Percentiles rank a stretch among this genome's conserved stretches.
Conservation (phyloP, 148 eudicot species). For the Suaeda aralocaspica region DNA sequence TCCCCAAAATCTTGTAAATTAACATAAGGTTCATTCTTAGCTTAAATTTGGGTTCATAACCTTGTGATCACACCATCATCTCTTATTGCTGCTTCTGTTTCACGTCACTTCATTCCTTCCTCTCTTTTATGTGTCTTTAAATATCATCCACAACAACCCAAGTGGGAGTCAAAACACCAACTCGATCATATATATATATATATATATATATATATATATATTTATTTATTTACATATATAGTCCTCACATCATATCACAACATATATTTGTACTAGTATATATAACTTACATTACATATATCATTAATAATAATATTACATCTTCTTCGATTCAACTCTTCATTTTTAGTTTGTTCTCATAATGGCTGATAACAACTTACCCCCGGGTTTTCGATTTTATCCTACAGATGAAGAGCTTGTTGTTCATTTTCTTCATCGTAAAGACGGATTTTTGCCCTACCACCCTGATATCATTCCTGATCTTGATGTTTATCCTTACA, state of each 20-base stretch:
- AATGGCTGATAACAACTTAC: constrained; percentile 44
- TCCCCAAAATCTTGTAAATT: neutral
- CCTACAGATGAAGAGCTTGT: constrained; percentile 81
- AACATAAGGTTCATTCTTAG: neutral
- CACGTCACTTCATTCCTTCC: constrained; percentile 19
- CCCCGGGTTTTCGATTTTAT: constrained; percentile 80
- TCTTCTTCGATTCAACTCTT: neutral
- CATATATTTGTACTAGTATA: neutral
- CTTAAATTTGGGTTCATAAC: too few relatives aligned
- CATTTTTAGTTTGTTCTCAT: neutral
- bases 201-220: constrained; percentile 6
- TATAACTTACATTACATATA: neutral
- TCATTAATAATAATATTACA: neutral
- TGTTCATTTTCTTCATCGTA: constrained; percentile 74
- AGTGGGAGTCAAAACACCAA: neutral
- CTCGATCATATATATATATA: too few relatives aligned
- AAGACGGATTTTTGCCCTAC: constrained; percentile 58
- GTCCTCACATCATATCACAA: neutral
- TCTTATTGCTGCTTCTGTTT: constrained; percentile 29
- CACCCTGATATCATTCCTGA: constrained; percentile 89
- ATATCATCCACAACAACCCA: constrained; percentile 23
- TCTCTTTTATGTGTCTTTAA: constrained; percentile 17
- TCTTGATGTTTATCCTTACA: constrained; percentile 67
- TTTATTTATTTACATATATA: neutral
- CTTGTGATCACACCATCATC: constrained; percentile 10